Evolutionary conservation across 169 alveolate genomes (phyloP).

Genomic region (Miamiensis avidus): DNA sequence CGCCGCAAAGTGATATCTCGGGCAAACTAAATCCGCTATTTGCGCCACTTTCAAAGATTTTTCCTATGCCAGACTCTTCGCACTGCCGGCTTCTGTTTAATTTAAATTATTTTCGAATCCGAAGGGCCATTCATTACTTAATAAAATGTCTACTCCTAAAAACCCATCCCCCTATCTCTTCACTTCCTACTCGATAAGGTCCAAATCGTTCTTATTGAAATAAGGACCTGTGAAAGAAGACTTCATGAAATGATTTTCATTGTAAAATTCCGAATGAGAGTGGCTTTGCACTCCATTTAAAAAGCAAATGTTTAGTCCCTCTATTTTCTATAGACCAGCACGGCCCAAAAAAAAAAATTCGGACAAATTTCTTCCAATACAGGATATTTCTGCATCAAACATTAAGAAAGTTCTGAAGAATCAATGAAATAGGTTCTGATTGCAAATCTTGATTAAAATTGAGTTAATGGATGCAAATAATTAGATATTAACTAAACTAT

Average conservation of each 20-base stretch:
- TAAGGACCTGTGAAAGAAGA: conserved; percentile 30
- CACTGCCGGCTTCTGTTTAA: background rate
- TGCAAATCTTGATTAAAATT: conserved; percentile 5
- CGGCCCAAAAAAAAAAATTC: conserved; percentile 12
- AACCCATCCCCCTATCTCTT: background rate
- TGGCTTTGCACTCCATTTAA: conserved; percentile 11
- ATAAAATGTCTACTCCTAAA: conserved; percentile 18
- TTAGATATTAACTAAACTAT: background rate
- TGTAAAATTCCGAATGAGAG: conserved; percentile 12
- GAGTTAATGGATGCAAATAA: too few species aligned
- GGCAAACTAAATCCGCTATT: background rate
- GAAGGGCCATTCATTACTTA: conserved; percentile 22
- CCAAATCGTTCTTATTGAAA: background rate
- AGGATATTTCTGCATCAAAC: conserved; percentile 17
- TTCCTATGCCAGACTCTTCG: background rate
- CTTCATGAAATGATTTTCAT: conserved; percentile 1
- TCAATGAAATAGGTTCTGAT: conserved; percentile 16
- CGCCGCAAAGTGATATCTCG: conserved; percentile 20
- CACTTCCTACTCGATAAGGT: conserved; percentile 12
- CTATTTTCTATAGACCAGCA: conserved; percentile 7
- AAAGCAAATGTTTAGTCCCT: conserved; percentile 14
- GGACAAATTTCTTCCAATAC: background rate
- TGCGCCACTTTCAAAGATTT: conserved; percentile 11
- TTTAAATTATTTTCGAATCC: conserved; percentile 10
- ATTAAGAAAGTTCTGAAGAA: conserved; percentile 8